These are phyloP conservation scores for Alternaria rosae DNA, from an alignment of 2,329 filamentous ascomycete genomes.

Conservation along the genomic window DNA sequence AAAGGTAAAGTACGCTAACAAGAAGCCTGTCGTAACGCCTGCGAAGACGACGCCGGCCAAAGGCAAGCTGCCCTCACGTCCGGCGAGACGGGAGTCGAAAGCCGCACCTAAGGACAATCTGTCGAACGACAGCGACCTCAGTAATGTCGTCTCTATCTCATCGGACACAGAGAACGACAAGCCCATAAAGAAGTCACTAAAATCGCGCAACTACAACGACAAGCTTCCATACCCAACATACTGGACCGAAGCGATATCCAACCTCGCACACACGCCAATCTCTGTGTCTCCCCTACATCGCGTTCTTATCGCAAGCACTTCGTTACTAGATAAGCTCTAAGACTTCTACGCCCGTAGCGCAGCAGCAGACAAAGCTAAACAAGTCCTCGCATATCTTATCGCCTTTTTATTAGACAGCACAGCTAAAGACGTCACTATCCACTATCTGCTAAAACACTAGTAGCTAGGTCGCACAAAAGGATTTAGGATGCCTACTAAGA, in stretches of 20 bases:
- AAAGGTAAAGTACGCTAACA: constrained; percentile 24
- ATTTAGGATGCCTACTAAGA: constrained; percentile 77
- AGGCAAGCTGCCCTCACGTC: constrained; percentile 6
- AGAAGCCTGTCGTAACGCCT: not conserved
- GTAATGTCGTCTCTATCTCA: constrained; percentile 53
- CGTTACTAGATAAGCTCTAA: constrained; percentile 73
- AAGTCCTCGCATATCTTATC: constrained; percentile 88
- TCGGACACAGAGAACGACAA: constrained; percentile 62
- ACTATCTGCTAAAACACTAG: constrained; percentile 86
- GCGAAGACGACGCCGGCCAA: constrained; percentile 9
- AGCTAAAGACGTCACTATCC: constrained; percentile 91
- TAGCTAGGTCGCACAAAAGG: constrained; percentile 92
- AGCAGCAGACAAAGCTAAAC: constrained; percentile 84
- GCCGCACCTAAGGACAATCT: constrained; percentile 19
- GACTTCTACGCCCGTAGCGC: constrained; percentile 82
- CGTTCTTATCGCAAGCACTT: constrained; percentile 60
- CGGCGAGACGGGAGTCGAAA: constrained; percentile 9
- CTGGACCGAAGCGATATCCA: constrained; percentile 90
- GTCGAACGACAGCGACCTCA: constrained; percentile 56
- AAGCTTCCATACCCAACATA: constrained; percentile 87
- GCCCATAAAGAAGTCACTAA: constrained; percentile 52
- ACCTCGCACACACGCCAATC: constrained; percentile 78
- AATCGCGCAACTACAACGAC: constrained; percentile 68
- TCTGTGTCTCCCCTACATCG: constrained; percentile 74
- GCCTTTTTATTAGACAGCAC: constrained; percentile 84